These are phyloP conservation scores for Prunella vulgaris DNA, from an alignment of 257 asterid species.

Conservation along the genomic window DNA sequence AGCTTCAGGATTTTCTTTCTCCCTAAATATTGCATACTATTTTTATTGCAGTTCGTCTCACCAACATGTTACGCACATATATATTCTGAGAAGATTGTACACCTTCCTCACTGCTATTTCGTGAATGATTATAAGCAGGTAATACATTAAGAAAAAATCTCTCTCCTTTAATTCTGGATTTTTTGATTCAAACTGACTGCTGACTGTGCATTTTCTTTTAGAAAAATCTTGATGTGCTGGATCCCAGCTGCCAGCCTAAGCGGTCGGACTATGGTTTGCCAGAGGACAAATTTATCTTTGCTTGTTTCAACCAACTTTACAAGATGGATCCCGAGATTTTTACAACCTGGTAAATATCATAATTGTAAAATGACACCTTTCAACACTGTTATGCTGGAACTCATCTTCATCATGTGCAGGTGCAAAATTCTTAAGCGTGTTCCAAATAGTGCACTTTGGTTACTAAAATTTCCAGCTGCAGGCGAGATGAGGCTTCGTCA, in stretches of 20 bases:
- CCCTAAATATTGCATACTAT: neutral
- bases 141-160: conserved; percentile 10
- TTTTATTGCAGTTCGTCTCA: conserved; percentile 76
- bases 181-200: conserved; percentile 16
- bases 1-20: neutral
- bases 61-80: conserved; percentile 73
- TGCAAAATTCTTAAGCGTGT: conserved; percentile 97
- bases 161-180: neutral
- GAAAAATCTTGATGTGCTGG: conserved; percentile 95
- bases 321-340: conserved; percentile 99
- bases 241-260: conserved; percentile 66
- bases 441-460: conserved; percentile 98
- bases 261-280: conserved; percentile 97
- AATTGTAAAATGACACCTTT: neutral
- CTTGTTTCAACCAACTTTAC: conserved; percentile 98
- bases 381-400: neutral
- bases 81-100: conserved; percentile 94
- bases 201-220: conserved; percentile 23
- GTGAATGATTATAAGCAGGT: conserved; percentile 99
- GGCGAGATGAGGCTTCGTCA: conserved; percentile 96
- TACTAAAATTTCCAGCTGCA: conserved; percentile 95
- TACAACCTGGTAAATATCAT: conserved; percentile 57
- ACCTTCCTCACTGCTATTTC: conserved; percentile 95
- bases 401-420: conserved; percentile 44
- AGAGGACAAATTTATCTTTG: conserved; percentile 88